A percentile compares a stretch with the other conserved stretches of the same genome.
These are phyloP conservation scores for Casaregolazyma lundiana DNA, from an alignment of 1,139 yeast genomes.

Conservation along the genomic window DNA sequence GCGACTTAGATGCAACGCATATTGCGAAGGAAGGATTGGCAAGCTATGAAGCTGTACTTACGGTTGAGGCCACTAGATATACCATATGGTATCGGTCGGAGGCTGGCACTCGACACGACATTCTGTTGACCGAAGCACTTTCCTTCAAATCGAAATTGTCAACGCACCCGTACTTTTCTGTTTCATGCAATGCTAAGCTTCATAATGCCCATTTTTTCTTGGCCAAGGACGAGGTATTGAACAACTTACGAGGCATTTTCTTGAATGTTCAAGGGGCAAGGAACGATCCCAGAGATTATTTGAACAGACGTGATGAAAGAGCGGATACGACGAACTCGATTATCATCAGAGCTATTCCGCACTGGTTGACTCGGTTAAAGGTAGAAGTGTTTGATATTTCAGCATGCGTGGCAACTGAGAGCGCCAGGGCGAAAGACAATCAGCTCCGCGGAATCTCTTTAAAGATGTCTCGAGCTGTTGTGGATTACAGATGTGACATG, in stretches of 20 bases:
- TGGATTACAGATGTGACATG: constrained; percentile 22
- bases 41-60: constrained; percentile 26
- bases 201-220: constrained; percentile 26
- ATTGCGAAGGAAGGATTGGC: constrained; percentile 20
- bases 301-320: not conserved
- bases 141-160: constrained; percentile 25
- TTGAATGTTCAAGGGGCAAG: constrained; percentile 17
- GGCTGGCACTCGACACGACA: constrained; percentile 29
- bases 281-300: constrained; percentile 1
- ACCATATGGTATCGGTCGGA: constrained; percentile 32
- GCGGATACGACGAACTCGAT: not conserved
- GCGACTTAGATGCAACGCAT: constrained; percentile 32
- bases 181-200: constrained; percentile 24
- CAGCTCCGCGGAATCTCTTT: constrained; percentile 23
- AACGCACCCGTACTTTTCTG: constrained; percentile 28
- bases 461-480: constrained; percentile 21
- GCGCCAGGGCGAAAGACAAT: constrained; percentile 18
- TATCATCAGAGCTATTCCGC: constrained; percentile 29
- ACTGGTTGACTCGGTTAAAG: constrained; percentile 29
- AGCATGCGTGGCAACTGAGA: constrained; percentile 26
- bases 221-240: constrained; percentile 28
- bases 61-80: constrained; percentile 27
- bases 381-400: constrained; percentile 29
- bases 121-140: constrained; percentile 29
- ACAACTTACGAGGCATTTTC: constrained; percentile 27